Base-by-base conservation (phyloP, 2,329 filamentous ascomycete species). In the Fusarium solani-melongenae region DNA sequence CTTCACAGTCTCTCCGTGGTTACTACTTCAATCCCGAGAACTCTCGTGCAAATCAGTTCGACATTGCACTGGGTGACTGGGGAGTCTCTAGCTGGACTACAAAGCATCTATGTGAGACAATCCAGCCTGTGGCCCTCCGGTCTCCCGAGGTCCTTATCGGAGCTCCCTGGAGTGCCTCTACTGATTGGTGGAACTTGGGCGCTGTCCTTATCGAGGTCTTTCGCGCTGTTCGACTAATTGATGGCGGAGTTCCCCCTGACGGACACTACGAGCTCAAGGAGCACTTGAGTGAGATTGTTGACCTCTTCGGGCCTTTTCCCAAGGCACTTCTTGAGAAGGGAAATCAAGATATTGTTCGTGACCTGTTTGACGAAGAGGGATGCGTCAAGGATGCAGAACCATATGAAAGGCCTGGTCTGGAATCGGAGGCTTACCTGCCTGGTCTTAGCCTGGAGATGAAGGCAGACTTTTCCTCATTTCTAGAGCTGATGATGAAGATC, bases 181-280 rank as follows among this genome's bases (percentile, higher is more conserved):
- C 66, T 3, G 74, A 78, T 55, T 71, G 69, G 60, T 79, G 75
- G 74, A 78, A 76, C 33, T 66, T 78, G 0, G 74, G 77, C 12
- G 53, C 67, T 6, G 63, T 78, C 2, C 38, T 77, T 2, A 39
- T 66, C 5, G 73, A 76, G n/a, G 39, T 73, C 3, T 72, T 61
- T 36, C 63, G 65, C n/a, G 64, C 71, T 10, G 53, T 72, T 15
- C 71, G 63, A 4, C 64, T 76, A 61, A 74, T 76, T 11, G 53
- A 49, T 12, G 73, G 66, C 14, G 3, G n/a, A 20, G 63, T 59
- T 4, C n/a, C 56, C 15, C 55, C 36, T 0, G 41, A 62, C 12
- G 62, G 69, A 10, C 22, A 72, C 1, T 74, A 75, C n/a, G 59
- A 68, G 39, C 53, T 69, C 6, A 66, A 59, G 53, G 12, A 38